phyloP scores from a whole-genome alignment of 495 filamentous ascomycete species.

The Cercophora newfieldiana region DNA sequence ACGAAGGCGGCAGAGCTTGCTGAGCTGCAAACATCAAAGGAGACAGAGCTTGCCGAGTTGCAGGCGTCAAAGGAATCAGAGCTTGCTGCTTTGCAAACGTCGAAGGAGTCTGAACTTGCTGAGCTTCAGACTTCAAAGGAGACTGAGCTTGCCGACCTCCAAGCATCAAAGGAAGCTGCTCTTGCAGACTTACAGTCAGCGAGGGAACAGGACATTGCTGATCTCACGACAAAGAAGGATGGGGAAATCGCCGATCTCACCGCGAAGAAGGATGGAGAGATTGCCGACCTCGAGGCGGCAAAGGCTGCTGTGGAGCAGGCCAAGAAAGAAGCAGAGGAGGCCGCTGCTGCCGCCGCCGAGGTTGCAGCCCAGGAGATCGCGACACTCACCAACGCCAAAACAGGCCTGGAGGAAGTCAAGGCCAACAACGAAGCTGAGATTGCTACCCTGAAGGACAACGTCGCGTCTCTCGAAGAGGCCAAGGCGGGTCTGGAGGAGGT shows the following conservation, averaged over 20 bases:
- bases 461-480: constrained; percentile 18
- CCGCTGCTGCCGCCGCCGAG: constrained; percentile 31
- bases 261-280: constrained; percentile 13
- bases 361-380: constrained; percentile 31
- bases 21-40: constrained; percentile 6
- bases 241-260: constrained; percentile 15
- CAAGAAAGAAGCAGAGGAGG: constrained; percentile 27
- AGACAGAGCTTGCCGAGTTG: neutral
- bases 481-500: constrained; percentile 27
- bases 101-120: constrained; percentile 14
- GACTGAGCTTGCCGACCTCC: constrained; percentile 4
- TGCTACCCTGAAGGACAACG: constrained; percentile 13
- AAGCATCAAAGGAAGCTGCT: constrained; percentile 11
- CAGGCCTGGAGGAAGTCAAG: constrained; percentile 17
- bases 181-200: constrained; percentile 3
- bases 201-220: constrained; percentile 3
- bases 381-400: constrained; percentile 26
- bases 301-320: constrained; percentile 30
- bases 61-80: constrained; percentile 11
- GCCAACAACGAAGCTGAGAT: constrained; percentile 23
- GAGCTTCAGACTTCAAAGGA: constrained; percentile 2
- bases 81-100: constrained; percentile 13
- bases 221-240: constrained; percentile 9
- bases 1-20: constrained; percentile 18
- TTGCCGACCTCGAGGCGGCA: constrained; percentile 24